Evolutionary conservation across 2,329 filamentous ascomycete genomes (phyloP).

Genomic region (Epichloe festucae): DNA sequence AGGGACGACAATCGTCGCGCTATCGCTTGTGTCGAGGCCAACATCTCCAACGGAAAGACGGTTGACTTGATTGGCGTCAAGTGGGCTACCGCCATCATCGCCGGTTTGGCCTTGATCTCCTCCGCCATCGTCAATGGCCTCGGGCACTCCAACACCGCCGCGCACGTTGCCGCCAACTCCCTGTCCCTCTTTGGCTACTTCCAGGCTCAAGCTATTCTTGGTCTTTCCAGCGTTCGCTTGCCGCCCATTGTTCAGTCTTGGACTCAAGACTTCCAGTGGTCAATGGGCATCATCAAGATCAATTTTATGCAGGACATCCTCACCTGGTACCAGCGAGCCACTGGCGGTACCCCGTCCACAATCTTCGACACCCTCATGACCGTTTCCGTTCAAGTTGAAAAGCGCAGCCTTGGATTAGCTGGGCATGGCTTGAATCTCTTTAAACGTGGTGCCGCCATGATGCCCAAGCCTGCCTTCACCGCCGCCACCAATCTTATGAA

Average conservation of each 20-base stretch:
- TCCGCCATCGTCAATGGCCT: conserved; percentile 83
- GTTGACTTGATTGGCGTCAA: conserved; percentile 81
- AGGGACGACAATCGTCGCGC: conserved; percentile 36
- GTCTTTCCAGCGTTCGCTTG: conserved; percentile 66
- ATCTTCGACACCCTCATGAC: conserved; percentile 61
- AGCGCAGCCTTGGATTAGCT: conserved; percentile 32
- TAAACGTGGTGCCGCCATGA: conserved; percentile 41
- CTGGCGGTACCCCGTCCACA: conserved; percentile 71
- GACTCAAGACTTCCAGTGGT: conserved; percentile 98
- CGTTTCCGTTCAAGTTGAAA: conserved; percentile 76
- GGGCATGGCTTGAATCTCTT: conserved; percentile 29
- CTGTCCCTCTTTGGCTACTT: conserved; percentile 92
- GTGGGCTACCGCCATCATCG: conserved; percentile 81
- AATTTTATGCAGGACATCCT: conserved; percentile 79
- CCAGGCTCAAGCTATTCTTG: conserved; percentile 85
- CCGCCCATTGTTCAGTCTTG: conserved; percentile 83
- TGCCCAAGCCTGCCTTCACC: conserved; percentile 27
- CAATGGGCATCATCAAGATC: conserved; percentile 85
- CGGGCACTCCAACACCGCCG: conserved; percentile 85
- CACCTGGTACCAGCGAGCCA: conserved; percentile 92
- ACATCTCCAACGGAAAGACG: conserved; percentile 82
- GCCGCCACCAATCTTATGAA: conserved; percentile 33
- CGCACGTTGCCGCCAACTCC: conserved; percentile 86
- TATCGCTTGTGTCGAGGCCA: conserved; percentile 77
- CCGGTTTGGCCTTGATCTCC: conserved; percentile 67